Conservation (phyloP, 2,329 filamentous ascomycete genomes). For the Reticulascus tulasneorum region DNA sequence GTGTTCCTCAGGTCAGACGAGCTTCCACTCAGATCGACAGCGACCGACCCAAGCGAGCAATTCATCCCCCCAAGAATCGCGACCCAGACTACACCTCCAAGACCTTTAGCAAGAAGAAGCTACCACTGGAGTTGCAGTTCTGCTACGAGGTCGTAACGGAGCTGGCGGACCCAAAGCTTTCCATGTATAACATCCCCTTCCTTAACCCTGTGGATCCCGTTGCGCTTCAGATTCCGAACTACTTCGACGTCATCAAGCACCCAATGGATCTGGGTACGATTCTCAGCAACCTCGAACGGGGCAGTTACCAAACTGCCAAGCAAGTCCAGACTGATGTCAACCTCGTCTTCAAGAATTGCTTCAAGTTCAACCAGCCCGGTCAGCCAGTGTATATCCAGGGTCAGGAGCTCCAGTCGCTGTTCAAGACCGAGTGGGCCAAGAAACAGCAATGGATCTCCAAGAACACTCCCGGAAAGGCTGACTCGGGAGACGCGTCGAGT, state of each 20-base stretch:
- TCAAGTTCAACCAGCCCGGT: slow-evolving; percentile 75
- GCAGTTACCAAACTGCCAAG: slow-evolving; percentile 75
- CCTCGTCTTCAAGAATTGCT: slow-evolving; percentile 85
- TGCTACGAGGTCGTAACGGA: slow-evolving; percentile 79
- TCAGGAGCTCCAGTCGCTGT: slow-evolving; percentile 68
- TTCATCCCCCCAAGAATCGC: slow-evolving; percentile 84
- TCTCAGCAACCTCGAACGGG: slow-evolving; percentile 67
- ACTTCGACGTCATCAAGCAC: slow-evolving; percentile 91
- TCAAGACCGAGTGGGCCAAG: slow-evolving; percentile 69
- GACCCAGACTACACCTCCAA: slow-evolving; percentile 79
- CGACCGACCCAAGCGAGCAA: slow-evolving; percentile 83
- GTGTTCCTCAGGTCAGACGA: slow-evolving; percentile 77
- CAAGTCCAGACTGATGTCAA: slow-evolving; percentile 83
- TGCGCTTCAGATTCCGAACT: slow-evolving; percentile 86
- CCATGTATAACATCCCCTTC: slow-evolving; percentile 68
- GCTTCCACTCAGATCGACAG: slow-evolving; percentile 76
- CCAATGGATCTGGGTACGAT: slow-evolving; percentile 95
- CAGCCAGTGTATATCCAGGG: slow-evolving; percentile 72
- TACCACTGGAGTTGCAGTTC: slow-evolving; percentile 84
- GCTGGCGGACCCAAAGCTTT: slow-evolving; percentile 70
- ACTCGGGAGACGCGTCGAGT: slow-evolving; percentile 58
- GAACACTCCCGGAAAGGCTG: slow-evolving; percentile 54
- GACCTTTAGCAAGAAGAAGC: slow-evolving; percentile 89
- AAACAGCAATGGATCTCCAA: slow-evolving; percentile 79
- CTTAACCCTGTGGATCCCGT: slow-evolving; percentile 85